phyloP scores from a whole-genome alignment of 2,329 filamentous ascomycete genomes.

The Sclerotinia sclerotiorum region DNA sequence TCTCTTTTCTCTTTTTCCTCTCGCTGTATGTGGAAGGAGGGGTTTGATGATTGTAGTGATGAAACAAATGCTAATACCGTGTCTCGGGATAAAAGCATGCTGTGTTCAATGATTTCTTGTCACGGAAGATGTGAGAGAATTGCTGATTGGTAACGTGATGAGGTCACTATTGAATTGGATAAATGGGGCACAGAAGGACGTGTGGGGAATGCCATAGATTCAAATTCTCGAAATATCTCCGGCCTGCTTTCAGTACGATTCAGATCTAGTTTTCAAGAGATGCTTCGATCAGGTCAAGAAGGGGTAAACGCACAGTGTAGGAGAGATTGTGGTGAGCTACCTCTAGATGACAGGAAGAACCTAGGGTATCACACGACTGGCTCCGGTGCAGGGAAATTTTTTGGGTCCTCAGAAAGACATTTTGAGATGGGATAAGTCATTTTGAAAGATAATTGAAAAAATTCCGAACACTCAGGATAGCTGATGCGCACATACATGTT shows the following conservation, averaged over 20 bases:
- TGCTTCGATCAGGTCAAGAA: not conserved
- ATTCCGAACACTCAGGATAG: no score
- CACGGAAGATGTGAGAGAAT: not conserved
- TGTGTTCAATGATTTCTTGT: not conserved
- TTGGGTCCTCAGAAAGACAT: not conserved
- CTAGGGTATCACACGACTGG: not conserved
- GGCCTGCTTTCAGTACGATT: no score
- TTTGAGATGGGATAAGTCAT: not conserved
- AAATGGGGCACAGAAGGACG: not conserved
- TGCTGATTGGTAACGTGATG: not conserved
- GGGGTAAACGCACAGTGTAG: not conserved
- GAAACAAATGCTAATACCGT: not conserved
- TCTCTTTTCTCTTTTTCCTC: no score
- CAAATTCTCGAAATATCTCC: not conserved
- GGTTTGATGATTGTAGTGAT: not conserved
- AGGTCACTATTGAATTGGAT: not conserved
- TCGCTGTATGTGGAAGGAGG: not conserved
- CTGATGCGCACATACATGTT: no score
- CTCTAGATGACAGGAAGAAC: not conserved
- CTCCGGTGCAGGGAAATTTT: no score
- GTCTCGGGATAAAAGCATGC: no score
- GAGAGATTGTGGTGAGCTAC: not conserved
- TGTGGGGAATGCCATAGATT: not conserved
- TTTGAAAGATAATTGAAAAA: not conserved
- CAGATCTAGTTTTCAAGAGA: no score